Evolutionary conservation across 176 grass and related monocot genomes (phyloP).

Genomic region (Miscanthus lutarioriparius): DNA sequence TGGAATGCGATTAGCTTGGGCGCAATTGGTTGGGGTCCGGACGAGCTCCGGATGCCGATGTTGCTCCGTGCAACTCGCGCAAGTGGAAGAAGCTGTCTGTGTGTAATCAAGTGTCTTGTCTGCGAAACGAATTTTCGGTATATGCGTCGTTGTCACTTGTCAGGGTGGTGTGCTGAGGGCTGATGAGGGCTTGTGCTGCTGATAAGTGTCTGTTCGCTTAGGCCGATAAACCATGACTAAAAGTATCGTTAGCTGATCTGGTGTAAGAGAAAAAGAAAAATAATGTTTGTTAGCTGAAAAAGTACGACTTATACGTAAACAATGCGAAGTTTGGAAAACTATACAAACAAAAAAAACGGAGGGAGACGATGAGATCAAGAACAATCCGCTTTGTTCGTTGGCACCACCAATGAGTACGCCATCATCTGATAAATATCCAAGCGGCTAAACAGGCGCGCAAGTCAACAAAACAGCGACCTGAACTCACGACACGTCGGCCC

Average conservation of each 20-base stretch:
- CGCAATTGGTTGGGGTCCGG: neutral
- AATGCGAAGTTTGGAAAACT: too few relatives aligned
- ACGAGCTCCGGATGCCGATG: neutral
- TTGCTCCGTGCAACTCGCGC: constrained; percentile 39
- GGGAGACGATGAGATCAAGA: neutral
- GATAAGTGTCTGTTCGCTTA: too few relatives aligned
- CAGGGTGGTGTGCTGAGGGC: neutral
- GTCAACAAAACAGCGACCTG: constrained; percentile 11
- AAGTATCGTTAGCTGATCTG: too few relatives aligned
- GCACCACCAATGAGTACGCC: neutral
- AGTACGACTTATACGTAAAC: too few relatives aligned
- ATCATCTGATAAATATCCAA: neutral
- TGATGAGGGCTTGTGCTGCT: neutral
- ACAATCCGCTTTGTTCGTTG: constrained; percentile 34
- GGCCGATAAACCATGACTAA: too few relatives aligned
- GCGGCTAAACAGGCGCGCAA: neutral
- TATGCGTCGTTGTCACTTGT: constrained; percentile 19
- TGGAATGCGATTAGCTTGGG: constrained; percentile 37
- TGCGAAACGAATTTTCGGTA: neutral
- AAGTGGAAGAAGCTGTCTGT: constrained; percentile 15
- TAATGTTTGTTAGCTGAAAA: too few relatives aligned
- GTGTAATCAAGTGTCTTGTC: constrained; percentile 17
- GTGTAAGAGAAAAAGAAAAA: too few relatives aligned
- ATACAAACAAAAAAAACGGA: constrained; percentile 18
- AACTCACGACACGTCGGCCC: neutral